Base-by-base conservation (phyloP, 306 rosid genomes). In the Quercus parvula region DNA sequence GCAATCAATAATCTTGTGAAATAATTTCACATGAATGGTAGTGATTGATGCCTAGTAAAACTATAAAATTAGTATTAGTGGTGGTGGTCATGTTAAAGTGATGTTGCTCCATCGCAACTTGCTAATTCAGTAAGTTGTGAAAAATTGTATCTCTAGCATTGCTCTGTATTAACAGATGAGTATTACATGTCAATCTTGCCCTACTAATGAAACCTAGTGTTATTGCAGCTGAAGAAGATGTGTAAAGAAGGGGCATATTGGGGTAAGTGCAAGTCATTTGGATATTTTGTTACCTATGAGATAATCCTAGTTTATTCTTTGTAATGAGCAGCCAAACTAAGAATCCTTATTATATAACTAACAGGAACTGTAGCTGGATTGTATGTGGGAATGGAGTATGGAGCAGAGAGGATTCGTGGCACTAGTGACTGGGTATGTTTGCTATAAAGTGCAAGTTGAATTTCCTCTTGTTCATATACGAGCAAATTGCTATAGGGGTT, bases 211-310 rank as follows among this genome's bases (percentile, higher is more conserved):
- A 66, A 14, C 27, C 8, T 71, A 1, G 54, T 79, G 14, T 75
- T 84, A 30, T 85, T 89, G 91, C 96, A 94, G 99, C 80, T 94
- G 91, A 94, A 94, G 90, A 94, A 92, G 86, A 92, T 94, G 97
- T 92, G 97, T 83, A 92, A 88, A 74, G 98, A 94, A 88, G 98
- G 97, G 11, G 97, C 94, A 82, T 94, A 92, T 68, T 94, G 98
- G 97, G 98, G 98, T 94, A 85, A 87, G 91, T 22, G 10, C 66
- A 19, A 67, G 55, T 71, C 24, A 35, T 76, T 75, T 81, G 83
- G 66, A 30, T 44, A 62, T 30, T 25, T 70, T 52, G 63, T 30
- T 70, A 54, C 27, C 19, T 49, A 51, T 79, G 52, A 5, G 70
- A 73, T 68, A 38, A 49, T 78, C 24, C 44, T 17, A 28, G n/a